Evolutionary conservation across 768 basidiomycete genomes (phyloP), one percentile per base, ranked within the genome.

Genomic region (Tylopilus felleus): DNA sequence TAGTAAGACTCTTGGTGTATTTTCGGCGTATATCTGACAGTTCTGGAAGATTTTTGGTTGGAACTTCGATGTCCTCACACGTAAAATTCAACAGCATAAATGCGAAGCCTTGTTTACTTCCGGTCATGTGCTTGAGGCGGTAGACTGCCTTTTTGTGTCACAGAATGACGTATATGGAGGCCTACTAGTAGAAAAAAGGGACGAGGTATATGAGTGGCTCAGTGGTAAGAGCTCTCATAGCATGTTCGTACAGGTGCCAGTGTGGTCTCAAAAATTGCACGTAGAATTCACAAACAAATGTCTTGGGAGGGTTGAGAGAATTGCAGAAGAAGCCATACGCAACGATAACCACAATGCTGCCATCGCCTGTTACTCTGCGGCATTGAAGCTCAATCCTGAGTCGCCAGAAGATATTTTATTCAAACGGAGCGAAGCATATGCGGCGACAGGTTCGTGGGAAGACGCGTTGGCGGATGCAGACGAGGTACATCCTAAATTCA

Each of bases 1-100:
- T 58, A 0, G 57, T 55, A 47, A 50, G 53, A 10, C 5, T 4
- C 19, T 49, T 6, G 8, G 27, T 47, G 8, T 6, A 9, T 22
- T 38, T 42, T 19, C 7, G 2, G 16, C 14, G 5, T 39, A 8
- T 40, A 13, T 27, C 36, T 53, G 19, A 57, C 39, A 7, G 19
- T 4, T n/a, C 22, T 39, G 33, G 36, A 54, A 60, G 59, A 28
- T 60, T 10, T 55, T 58, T 28, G 59, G 57, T 9, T 58, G 57
- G 59, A 25, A 55, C n/a, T 19, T 60, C n/a, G 49, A 45, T 29
- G 39, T 25, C 3, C 48, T 55, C 8, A 3, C 27, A 19, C n/a
- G 8, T 10, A 47, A 0, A 25, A 41, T 52, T 28, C 31, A 47
- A 17, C 57, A 50, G 19, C 12, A 29, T 35, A 52, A 29, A 21